Evolutionary conservation across 2,329 filamentous ascomycete species (phyloP).

Genomic region (Colletotrichum destructivum): DNA sequence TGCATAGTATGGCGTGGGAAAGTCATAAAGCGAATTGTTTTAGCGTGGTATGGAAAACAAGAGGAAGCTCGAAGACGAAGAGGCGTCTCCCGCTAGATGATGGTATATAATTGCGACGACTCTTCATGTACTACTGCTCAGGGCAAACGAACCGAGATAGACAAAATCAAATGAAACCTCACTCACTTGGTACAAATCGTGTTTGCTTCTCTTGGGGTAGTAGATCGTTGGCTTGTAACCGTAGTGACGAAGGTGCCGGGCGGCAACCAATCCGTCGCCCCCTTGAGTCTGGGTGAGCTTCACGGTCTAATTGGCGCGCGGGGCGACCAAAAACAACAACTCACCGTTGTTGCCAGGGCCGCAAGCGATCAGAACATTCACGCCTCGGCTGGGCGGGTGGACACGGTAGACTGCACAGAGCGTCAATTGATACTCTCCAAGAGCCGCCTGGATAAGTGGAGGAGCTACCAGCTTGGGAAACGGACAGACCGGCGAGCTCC

Average conservation of each 20-base stretch:
- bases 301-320: slow-evolving; percentile 7
- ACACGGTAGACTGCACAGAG: slow-evolving; percentile 80
- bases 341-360: slow-evolving; percentile 84
- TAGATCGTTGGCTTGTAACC: slow-evolving; percentile 92
- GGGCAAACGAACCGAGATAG: slow-evolving; percentile 29
- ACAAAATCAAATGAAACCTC: slow-evolving; percentile 23
- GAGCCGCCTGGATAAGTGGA: no score
- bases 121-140: slow-evolving; percentile 29
- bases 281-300: slow-evolving; percentile 63
- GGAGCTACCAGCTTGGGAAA: slow-evolving; percentile 84
- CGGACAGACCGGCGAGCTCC: slow-evolving; percentile 94
- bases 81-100: slow-evolving; percentile 33
- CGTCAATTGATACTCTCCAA: not conserved
- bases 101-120: slow-evolving; percentile 8
- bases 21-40: not conserved
- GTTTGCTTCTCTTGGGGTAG: slow-evolving; percentile 93
- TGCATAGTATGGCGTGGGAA: slow-evolving; percentile 33
- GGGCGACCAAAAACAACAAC: slow-evolving; percentile 27
- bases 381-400: slow-evolving; percentile 81
- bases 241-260: slow-evolving; percentile 91
- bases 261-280: slow-evolving; percentile 94
- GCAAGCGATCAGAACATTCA: slow-evolving; percentile 87
- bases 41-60: not conserved
- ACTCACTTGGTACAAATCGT: slow-evolving; percentile 86
- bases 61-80: slow-evolving; percentile 26